Evolutionary conservation across 1,284 basidiomycete species (phyloP).

Genomic region (Thecaphora frezii): DNA sequence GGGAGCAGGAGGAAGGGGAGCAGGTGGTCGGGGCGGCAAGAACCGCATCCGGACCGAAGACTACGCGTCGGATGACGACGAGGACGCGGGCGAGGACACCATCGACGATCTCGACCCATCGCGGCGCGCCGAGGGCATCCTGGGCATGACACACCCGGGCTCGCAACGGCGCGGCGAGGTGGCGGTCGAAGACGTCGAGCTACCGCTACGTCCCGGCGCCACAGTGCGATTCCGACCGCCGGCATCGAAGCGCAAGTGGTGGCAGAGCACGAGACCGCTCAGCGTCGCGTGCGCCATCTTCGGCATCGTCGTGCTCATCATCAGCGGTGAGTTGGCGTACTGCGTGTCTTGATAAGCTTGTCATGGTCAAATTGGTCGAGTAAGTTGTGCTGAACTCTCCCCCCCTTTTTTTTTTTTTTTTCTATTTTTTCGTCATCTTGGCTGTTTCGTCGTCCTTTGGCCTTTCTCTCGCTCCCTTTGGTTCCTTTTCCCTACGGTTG

Average conservation of each 20-base stretch:
- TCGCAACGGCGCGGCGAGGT: slow-evolving; percentile 12
- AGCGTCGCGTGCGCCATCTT: slow-evolving; percentile 53
- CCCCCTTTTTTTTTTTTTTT: not conserved
- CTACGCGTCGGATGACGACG: slow-evolving; percentile 26
- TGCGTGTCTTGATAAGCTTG: not conserved
- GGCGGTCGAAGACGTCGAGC: slow-evolving; percentile 48
- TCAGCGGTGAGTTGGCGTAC: slow-evolving; percentile 22
- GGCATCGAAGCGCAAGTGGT: slow-evolving; percentile 48
- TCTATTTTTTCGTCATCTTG: too few species aligned
- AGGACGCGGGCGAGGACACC: slow-evolving; percentile 13
- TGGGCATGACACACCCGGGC: slow-evolving; percentile 1
- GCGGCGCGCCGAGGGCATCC: not conserved
- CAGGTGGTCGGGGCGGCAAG: not conserved
- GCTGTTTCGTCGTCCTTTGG: too few species aligned
- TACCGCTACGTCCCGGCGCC: slow-evolving; percentile 55
- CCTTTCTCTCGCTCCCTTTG: too few species aligned
- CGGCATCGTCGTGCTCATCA: slow-evolving; percentile 49
- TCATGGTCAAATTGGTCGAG: not conserved
- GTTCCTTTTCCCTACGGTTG: too few species aligned
- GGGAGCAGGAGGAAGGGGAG: slow-evolving; percentile 8
- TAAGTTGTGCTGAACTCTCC: not conserved
- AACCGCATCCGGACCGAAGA: slow-evolving; percentile 18
- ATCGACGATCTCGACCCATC: slow-evolving; percentile 37
- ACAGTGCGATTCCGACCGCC: slow-evolving; percentile 31
- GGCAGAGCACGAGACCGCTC: slow-evolving; percentile 51